Evolutionary conservation across 306 rosid species (phyloP), one percentile per base, ranked within the genome.

Genomic region (Vicia faba): DNA sequence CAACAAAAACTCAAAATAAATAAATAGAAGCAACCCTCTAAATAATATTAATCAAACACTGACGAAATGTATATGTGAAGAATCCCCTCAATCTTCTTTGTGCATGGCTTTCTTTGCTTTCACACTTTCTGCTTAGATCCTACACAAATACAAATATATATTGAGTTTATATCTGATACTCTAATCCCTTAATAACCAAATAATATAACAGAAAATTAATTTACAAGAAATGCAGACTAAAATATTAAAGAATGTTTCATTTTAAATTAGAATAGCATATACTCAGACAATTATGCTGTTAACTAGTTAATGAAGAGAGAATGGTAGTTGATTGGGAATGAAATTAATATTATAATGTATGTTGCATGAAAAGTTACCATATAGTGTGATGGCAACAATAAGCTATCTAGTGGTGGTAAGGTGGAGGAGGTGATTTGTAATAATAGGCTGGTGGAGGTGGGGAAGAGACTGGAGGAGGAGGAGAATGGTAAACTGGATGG

Each of bases 391-490:
- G 56, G 18, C 20, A 64, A 40, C 12, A 3, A 41, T 13, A 40
- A 4, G 53, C 35, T 58, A 28, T 81, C 90, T 87, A 87, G 86
- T 76, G 12, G 65, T 84, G 85, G 78, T 80, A 35, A 25, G 95
- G 90, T 12, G 95, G 95, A 69, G 95, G 93, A 38, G 85, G 83
- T 29, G 85, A 87, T 29, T 82, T 38, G 29, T 87, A 66, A 33
- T 80, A 19, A 43, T 85, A 69, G 35, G 78, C 84, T 29, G 87
- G 91, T 61, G 91, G 86, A 23, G 83, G 79, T 23, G 82, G 80
- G 55, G 77, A 73, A 75, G 78, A 68, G 5, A 66, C 74, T 3
- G 83, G 84, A 18, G 82, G 82, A 31, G 81, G 81, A 33, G 76
- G 70, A 18, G 80, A 70, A 38, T 75, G 75, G 75, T 61, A 74